These are phyloP conservation scores for Quercus aquifolioides DNA, from an alignment of 306 rosid genomes.

Conservation along the genomic window DNA sequence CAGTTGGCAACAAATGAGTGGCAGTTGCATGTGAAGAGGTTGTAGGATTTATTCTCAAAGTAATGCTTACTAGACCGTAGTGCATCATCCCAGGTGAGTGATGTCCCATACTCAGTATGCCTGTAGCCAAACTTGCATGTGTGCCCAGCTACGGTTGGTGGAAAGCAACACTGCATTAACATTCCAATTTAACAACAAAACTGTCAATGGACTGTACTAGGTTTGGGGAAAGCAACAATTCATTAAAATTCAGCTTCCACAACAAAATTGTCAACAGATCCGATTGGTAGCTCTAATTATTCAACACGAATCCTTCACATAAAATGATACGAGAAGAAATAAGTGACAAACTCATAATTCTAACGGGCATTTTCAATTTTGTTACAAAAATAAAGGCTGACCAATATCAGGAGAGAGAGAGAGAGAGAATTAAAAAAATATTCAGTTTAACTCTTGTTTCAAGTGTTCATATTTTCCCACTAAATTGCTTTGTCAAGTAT, in stretches of 20 bases:
- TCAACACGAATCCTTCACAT: background rate
- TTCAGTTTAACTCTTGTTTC: background rate
- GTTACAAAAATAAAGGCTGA: background rate
- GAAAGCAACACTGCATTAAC: slow-evolving; percentile 79
- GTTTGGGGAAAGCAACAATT: slow-evolving; percentile 89
- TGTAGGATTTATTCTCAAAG: slow-evolving; percentile 73
- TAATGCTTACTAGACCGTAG: slow-evolving; percentile 46
- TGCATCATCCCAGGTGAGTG: slow-evolving; percentile 87
- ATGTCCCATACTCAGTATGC: slow-evolving; percentile 69
- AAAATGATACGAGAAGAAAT: background rate
- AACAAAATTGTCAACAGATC: slow-evolving; percentile 14
- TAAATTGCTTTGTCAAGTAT: background rate
- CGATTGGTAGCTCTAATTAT: slow-evolving; percentile 9
- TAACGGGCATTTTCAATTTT: background rate
- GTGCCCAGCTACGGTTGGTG: slow-evolving; percentile 61
- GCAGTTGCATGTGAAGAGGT: slow-evolving; percentile 86
- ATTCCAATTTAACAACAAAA: slow-evolving; percentile 22
- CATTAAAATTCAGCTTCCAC: slow-evolving; percentile 25
- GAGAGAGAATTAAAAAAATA: too few species aligned
- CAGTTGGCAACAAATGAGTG: slow-evolving; percentile 76
- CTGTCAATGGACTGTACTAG: slow-evolving; percentile 13
- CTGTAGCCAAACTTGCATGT: slow-evolving; percentile 63
- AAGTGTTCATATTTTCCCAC: background rate
- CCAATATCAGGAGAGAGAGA: background rate
- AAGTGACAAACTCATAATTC: background rate